These are phyloP conservation scores for Chlamydomonas sp. DNA, from an alignment of 139 green algal species.

Conservation along the genomic window DNA sequence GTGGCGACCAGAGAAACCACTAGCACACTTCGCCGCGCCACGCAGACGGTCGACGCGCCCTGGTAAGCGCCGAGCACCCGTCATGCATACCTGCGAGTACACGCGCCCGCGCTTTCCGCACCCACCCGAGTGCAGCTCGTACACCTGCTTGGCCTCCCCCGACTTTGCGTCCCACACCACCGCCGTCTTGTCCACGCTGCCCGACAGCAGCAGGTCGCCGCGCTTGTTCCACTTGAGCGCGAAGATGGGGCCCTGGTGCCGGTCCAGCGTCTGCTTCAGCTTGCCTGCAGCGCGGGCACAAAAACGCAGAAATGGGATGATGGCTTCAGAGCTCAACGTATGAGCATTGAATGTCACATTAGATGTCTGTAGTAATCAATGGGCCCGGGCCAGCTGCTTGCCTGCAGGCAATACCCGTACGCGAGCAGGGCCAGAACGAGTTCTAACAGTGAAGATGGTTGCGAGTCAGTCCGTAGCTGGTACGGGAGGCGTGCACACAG, in stretches of 20 bases:
- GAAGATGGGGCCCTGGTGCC: slow-evolving; percentile 90
- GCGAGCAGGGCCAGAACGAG: no score
- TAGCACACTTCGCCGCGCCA: no score
- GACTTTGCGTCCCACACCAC: slow-evolving; percentile 84
- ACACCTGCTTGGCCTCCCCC: slow-evolving; percentile 81
- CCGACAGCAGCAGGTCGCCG: slow-evolving; percentile 87
- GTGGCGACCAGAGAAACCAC: no score
- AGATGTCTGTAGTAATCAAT: background rate
- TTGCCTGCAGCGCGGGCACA: slow-evolving; percentile 58
- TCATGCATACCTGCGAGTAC: no score
- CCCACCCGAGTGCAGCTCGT: slow-evolving; percentile 77
- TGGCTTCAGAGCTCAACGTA: background rate
- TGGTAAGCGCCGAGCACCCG: no score
- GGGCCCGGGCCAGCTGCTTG: no score
- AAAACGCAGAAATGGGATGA: background rate
- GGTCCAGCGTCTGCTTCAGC: slow-evolving; percentile 78
- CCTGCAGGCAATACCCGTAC: background rate
- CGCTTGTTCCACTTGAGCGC: slow-evolving; percentile 94
- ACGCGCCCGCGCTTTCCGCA: background rate
- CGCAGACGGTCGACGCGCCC: no score
- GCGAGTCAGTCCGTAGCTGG: no score
- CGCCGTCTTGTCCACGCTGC: slow-evolving; percentile 86
- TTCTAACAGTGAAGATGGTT: no score
- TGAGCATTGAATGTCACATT: no score
- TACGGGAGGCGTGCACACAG: no score